Percentiles rank a stretch among this genome's conserved stretches.
phyloP scores from a whole-genome alignment of 768 basidiomycete species.

The Sistotremastrum suecicum region DNA sequence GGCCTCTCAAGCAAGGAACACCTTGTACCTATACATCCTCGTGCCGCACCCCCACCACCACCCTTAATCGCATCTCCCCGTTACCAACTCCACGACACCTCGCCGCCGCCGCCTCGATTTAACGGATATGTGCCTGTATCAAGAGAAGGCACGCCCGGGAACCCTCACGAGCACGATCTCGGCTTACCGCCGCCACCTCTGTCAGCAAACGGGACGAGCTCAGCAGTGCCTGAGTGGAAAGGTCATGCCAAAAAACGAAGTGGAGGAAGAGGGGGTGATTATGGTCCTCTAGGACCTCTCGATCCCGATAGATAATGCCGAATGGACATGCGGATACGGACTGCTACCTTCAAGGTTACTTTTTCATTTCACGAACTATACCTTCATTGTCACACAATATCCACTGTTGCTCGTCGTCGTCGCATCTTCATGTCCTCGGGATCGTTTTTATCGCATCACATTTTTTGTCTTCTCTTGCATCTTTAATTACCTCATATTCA shows the following conservation, averaged over 20 bases:
- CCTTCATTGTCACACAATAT: too few species aligned
- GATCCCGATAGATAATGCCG: conserved; percentile 13
- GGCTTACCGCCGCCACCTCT: conserved; percentile 20
- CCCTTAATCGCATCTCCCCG: conserved; percentile 27
- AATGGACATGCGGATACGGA: too few species aligned
- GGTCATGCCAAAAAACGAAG: conserved; percentile 28
- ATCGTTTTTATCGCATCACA: too few species aligned
- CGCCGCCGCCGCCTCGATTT: conserved; percentile 26
- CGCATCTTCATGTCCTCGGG: too few species aligned
- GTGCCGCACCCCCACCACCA: conserved; percentile 13
- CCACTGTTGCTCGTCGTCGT: too few species aligned
- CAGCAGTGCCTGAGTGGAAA: conserved; percentile 21
- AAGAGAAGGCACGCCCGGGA: conserved; percentile 33
- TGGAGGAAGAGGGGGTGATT: conserved; percentile 21
- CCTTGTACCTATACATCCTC: conserved; percentile 13
- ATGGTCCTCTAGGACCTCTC: conserved; percentile 35
- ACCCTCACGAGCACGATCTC: conserved; percentile 9
- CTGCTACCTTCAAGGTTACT: too few species aligned
- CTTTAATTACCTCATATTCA: too few species aligned
- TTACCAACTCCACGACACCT: conserved; percentile 48
- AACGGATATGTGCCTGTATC: conserved; percentile 47
- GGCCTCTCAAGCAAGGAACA: conserved; percentile 36
- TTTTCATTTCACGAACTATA: too few species aligned
- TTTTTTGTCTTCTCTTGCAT: too few species aligned
- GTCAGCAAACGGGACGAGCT: conserved; percentile 19